phyloP scores from a whole-genome alignment of 1,284 basidiomycete species.

The Ceratobasidium papillatum region DNA sequence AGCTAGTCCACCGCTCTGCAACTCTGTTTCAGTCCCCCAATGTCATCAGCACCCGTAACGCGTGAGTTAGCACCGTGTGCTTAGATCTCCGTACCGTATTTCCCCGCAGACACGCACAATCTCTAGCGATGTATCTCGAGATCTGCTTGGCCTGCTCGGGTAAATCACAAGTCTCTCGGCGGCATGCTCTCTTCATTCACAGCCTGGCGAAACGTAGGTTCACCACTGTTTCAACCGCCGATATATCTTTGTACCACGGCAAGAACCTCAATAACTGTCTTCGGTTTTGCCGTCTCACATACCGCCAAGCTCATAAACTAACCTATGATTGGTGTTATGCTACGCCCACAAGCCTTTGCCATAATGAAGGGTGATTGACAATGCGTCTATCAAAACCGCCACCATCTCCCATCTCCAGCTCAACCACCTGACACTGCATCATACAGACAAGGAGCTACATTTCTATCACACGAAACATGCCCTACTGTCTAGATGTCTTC shows the following conservation, averaged over 20 bases:
- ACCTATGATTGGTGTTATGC: background rate
- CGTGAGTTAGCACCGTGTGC: slow-evolving; percentile 19
- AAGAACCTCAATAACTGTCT: background rate
- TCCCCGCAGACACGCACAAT: background rate
- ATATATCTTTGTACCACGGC: background rate
- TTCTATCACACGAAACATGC: background rate
- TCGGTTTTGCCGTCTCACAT: background rate
- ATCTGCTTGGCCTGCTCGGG: background rate
- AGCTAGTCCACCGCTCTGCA: background rate
- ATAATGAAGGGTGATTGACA: background rate
- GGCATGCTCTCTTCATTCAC: background rate
- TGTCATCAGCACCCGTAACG: background rate
- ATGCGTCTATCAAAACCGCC: background rate
- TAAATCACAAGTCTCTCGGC: slow-evolving; percentile 9
- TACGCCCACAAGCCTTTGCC: background rate
- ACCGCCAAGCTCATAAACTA: background rate
- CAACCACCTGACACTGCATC: slow-evolving; percentile 8
- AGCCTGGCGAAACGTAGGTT: background rate
- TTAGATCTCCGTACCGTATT: background rate
- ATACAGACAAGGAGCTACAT: background rate
- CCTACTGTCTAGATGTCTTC: background rate
- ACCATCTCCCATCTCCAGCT: background rate
- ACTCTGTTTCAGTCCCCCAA: background rate
- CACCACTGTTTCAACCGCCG: background rate
- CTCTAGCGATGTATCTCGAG: background rate